A percentile compares a stretch with the other conserved stretches of the same genome.
Evolutionary conservation across 352 stramenopile species (phyloP).

Genomic region (Blastocystis hominis): DNA sequence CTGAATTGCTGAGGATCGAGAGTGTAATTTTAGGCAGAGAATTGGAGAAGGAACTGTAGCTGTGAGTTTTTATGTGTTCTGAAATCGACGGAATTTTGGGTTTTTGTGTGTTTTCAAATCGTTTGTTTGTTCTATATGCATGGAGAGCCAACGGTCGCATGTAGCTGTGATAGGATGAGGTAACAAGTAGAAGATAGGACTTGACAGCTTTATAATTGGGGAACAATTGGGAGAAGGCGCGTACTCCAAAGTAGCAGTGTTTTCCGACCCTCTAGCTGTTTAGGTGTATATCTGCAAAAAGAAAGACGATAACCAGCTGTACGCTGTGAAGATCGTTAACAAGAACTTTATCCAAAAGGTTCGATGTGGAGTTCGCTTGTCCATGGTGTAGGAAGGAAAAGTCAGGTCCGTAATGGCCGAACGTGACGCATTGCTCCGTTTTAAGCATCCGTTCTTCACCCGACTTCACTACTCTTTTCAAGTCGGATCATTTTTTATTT

Average conservation of each 20-base stretch:
- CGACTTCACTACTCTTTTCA: constrained; percentile 62
- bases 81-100: too few species aligned
- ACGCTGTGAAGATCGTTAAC: constrained; percentile 62
- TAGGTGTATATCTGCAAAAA: constrained; percentile 26
- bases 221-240: constrained; percentile 41
- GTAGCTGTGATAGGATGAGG: too few species aligned
- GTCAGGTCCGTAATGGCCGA: constrained; percentile 60
- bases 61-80: background rate
- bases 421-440: constrained; percentile 59
- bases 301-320: constrained; percentile 54
- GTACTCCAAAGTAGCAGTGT: background rate
- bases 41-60: constrained; percentile 1
- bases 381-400: constrained; percentile 60
- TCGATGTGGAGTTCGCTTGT: background rate
- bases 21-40: background rate
- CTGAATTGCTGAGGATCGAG: constrained; percentile 6
- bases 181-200: constrained; percentile 19
- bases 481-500: background rate
- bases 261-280: background rate
- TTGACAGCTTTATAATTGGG: constrained; percentile 29
- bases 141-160: background rate
- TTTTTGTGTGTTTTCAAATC: background rate
- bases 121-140: background rate
- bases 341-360: constrained; percentile 59
- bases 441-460: constrained; percentile 60